Base-by-base conservation (phyloP, 1,139 yeast species). In the Pichia sp. region DNA sequence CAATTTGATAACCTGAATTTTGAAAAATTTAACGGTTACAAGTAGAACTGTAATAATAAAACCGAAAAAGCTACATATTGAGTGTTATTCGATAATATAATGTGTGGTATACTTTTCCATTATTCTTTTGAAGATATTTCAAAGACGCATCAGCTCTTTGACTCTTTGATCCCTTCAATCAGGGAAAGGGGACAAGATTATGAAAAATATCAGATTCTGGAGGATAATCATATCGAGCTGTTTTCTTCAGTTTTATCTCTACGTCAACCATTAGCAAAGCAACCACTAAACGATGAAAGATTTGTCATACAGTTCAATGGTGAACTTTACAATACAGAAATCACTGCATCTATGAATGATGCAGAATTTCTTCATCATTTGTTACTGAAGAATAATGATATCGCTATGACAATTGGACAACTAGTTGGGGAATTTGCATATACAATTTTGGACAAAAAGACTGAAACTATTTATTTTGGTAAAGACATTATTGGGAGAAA, bases 391-490 rank as follows among this genome's bases (percentile, higher is more conserved):
- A 36, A 49, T 1, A 36, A 42, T 10, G 48, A 62, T 5, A 62
- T 68, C 51, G 25, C 59, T 45, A 40, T 56, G 30, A 51, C 71
- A 41, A 41, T 71, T 2, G 58, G 63, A n/a, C 42, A 41, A 2
- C 51, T 85, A 23, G 67, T 72, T 25, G 99, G 99, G 1, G 98
- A 91, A 57, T 91, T 79, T 67, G 93, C 98, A 0, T 76, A 66
- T 59, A 69, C 68, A 34, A 64, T 74, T 45, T 56, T 71, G 30
- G 84, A 77, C 48, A 48, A 52, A 12, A 17, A 47, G 1, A 52
- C 60, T 1, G 52, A 63, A 1, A 55, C 49, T 28, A 53, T 84
- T 0, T 84, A 77, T 64, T 93, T 86, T 63, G 96, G 94, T 0
- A 73, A 96, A 52, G 99, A 91, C 58, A 58, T 68, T 2, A 64